These are phyloP conservation scores for Pythium monospermum DNA, from an alignment of 352 stramenopile species.

Conservation along the genomic window DNA sequence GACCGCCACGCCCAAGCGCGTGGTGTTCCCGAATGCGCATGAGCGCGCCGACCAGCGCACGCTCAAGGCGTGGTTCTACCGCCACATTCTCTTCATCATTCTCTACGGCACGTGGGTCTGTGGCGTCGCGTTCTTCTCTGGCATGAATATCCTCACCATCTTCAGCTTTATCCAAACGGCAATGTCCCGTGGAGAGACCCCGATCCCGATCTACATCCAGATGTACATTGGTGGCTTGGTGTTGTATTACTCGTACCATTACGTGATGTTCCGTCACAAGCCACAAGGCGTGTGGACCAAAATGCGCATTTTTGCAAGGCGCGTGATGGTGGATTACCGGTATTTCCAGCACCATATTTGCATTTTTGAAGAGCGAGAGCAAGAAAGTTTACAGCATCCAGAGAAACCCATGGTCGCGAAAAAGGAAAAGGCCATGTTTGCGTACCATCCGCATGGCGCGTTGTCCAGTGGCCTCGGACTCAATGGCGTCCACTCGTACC, in stretches of 20 bases:
- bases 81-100: slow-evolving; percentile 27
- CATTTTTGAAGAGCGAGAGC: slow-evolving; percentile 38
- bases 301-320: slow-evolving; percentile 20
- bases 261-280: slow-evolving; percentile 10
- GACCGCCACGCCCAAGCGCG: neutral
- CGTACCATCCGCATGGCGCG: slow-evolving; percentile 67
- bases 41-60: slow-evolving; percentile 25
- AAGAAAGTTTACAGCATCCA: slow-evolving; percentile 6
- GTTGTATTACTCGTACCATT: slow-evolving; percentile 47
- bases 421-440: slow-evolving; percentile 43
- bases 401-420: slow-evolving; percentile 29
- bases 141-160: slow-evolving; percentile 27
- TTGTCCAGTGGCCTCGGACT: slow-evolving; percentile 46
- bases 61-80: slow-evolving; percentile 22
- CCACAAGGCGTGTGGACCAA: slow-evolving; percentile 28
- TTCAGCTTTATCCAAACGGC: slow-evolving; percentile 16
- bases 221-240: slow-evolving; percentile 28
- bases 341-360: slow-evolving; percentile 44
- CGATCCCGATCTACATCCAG: neutral
- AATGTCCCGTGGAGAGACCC: neutral
- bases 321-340: slow-evolving; percentile 29
- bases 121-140: slow-evolving; percentile 16
- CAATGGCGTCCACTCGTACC: slow-evolving; percentile 48
- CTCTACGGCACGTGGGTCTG: slow-evolving; percentile 33
- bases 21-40: slow-evolving; percentile 15